Evolutionary conservation across 805 yeast genomes (phyloP).

Genomic region (Spathaspora girioi): DNA sequence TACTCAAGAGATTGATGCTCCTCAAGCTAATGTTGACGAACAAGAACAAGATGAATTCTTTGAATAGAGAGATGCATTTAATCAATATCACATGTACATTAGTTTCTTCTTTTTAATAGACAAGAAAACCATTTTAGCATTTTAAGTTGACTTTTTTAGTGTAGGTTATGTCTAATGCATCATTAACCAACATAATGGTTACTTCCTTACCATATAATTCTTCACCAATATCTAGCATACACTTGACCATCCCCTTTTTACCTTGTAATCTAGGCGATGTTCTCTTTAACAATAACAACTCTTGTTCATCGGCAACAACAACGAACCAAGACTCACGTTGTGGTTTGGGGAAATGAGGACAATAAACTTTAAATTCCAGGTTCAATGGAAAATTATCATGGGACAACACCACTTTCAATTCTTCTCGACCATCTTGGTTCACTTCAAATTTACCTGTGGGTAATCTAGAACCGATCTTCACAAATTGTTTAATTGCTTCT

Average conservation of each 20-base stretch:
- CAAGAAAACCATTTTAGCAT: neutral
- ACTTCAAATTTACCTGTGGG: slow-evolving; percentile 56
- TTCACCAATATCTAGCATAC: slow-evolving; percentile 49
- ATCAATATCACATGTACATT: slow-evolving; percentile 1
- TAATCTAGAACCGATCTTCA: slow-evolving; percentile 48
- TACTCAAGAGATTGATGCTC: slow-evolving; percentile 40
- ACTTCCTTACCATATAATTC: slow-evolving; percentile 45
- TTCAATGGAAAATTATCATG: slow-evolving; percentile 53
- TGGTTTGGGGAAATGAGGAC: slow-evolving; percentile 82
- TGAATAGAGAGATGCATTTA: slow-evolving; percentile 17
- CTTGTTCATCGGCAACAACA: slow-evolving; percentile 51
- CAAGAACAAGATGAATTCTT: slow-evolving; percentile 45
- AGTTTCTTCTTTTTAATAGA: neutral
- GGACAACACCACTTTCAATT: slow-evolving; percentile 41
- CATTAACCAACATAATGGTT: slow-evolving; percentile 54
- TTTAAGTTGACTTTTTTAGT: slow-evolving; percentile 7
- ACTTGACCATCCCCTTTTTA: slow-evolving; percentile 35
- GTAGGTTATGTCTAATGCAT: slow-evolving; percentile 60
- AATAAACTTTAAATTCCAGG: slow-evolving; percentile 62
- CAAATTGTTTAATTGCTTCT: slow-evolving; percentile 46
- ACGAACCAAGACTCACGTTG: slow-evolving; percentile 95
- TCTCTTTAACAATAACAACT: slow-evolving; percentile 66
- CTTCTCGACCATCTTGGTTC: slow-evolving; percentile 30
- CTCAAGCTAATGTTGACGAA: slow-evolving; percentile 26
- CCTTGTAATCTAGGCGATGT: slow-evolving; percentile 55